phyloP scores from a whole-genome alignment of 257 asterid species.

The Eucommia ulmoides region DNA sequence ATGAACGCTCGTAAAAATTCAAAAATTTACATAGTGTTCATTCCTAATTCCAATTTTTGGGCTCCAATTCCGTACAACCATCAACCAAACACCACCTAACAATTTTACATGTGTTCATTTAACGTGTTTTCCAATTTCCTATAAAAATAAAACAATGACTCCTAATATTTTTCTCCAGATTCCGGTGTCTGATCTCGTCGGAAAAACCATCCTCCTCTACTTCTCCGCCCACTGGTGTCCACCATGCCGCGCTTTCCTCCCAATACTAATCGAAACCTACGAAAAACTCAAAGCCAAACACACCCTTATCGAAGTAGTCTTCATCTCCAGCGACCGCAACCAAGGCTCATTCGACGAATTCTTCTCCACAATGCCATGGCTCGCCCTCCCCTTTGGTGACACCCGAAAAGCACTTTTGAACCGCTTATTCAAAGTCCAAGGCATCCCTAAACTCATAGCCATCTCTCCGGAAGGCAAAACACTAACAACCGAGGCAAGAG shows the following conservation, averaged over 20 bases:
- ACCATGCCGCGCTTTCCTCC: constrained; percentile 23
- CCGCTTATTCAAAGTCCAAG: constrained; percentile 18
- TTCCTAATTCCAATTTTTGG: too few species aligned
- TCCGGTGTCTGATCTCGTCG: constrained; percentile 21
- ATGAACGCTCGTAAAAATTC: too few species aligned
- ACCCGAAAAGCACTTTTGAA: constrained; percentile 12
- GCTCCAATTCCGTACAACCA: too few species aligned
- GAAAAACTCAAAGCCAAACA: constrained; percentile 22
- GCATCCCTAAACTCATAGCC: constrained; percentile 26
- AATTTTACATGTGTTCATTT: too few species aligned
- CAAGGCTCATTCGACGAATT: constrained; percentile 15
- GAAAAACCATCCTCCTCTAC: constrained; percentile 21
- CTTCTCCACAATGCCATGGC: constrained; percentile 27
- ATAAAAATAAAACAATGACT: neutral
- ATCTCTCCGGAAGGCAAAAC: constrained; percentile 18
- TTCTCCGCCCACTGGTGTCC: constrained; percentile 31
- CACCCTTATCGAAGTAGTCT: constrained; percentile 14
- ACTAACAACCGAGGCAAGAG: constrained; percentile 17
- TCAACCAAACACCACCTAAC: too few species aligned
- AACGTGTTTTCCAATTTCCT: too few species aligned
- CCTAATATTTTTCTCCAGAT: constrained; percentile 7
- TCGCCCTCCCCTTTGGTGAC: constrained; percentile 22
- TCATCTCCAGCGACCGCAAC: constrained; percentile 25
- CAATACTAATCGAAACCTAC: constrained; percentile 15
- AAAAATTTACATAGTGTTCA: too few species aligned